Evolutionary conservation across 768 basidiomycete genomes (phyloP).

Genomic region (Psilocybe tampanensis): DNA sequence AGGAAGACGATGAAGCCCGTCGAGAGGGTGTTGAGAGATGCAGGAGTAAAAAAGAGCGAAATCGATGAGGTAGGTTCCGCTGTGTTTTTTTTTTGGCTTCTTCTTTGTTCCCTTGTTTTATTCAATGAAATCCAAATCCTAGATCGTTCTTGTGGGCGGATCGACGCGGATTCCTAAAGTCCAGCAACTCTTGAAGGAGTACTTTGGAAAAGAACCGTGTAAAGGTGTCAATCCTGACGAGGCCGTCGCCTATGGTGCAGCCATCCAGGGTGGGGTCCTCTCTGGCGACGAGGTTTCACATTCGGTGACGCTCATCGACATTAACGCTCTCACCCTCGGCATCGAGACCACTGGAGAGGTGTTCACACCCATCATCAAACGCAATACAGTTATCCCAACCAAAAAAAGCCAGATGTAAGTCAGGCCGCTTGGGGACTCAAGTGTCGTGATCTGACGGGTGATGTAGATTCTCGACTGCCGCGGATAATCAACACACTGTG

Average conservation of each 20-base stretch:
- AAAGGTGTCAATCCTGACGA: slow-evolving; percentile 74
- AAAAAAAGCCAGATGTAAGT: slow-evolving; percentile 44
- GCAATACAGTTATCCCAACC: slow-evolving; percentile 55
- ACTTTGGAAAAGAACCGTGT: slow-evolving; percentile 69
- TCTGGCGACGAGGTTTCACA: slow-evolving; percentile 57
- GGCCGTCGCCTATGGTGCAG: slow-evolving; percentile 75
- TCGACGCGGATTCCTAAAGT: slow-evolving; percentile 76
- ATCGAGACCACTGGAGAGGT: slow-evolving; percentile 71
- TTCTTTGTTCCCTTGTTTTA: not conserved
- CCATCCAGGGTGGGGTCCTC: slow-evolving; percentile 68
- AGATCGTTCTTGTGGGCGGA: slow-evolving; percentile 58
- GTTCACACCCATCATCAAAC: slow-evolving; percentile 54
- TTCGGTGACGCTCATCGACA: slow-evolving; percentile 55
- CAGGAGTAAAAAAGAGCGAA: slow-evolving; percentile 75
- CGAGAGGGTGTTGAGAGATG: slow-evolving; percentile 82
- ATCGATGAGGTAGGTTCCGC: slow-evolving; percentile 67
- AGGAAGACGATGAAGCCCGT: slow-evolving; percentile 85
- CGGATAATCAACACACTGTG: slow-evolving; percentile 88
- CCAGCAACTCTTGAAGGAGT: slow-evolving; percentile 65
- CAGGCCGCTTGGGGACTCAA: no score
- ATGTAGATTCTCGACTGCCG: slow-evolving; percentile 78
- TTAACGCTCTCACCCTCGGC: slow-evolving; percentile 55
- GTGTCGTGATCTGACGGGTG: not conserved
- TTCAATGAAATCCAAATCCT: slow-evolving; percentile 27
- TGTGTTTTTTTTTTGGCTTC: not conserved